A percentile compares a stretch with the other conserved stretches of the same genome.
Evolutionary conservation across 352 stramenopile genomes (phyloP).

Genomic region (Phytophthora hybrid): DNA sequence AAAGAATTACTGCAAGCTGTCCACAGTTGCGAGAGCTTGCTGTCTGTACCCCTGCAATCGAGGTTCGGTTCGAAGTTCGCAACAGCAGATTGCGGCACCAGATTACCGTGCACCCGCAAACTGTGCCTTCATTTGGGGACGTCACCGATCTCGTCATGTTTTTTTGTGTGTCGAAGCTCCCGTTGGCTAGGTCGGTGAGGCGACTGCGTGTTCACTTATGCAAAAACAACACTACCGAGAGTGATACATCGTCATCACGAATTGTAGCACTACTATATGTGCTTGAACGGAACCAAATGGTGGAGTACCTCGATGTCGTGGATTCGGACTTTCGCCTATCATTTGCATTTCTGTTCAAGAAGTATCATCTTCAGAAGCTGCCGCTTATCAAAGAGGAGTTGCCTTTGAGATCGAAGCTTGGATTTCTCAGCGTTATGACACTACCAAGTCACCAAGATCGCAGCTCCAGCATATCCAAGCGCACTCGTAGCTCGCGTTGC

Average conservation of each 20-base stretch:
- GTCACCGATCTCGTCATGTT: not conserved
- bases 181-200: not conserved
- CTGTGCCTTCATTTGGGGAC: not conserved
- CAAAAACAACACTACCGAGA: not conserved
- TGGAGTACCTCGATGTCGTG: not conserved
- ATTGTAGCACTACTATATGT: not conserved
- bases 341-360: not conserved
- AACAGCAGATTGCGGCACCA: not conserved
- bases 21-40: not conserved
- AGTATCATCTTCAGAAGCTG: not conserved
- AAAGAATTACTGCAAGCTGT: conserved; percentile 2
- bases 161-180: not conserved
- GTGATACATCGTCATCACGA: not conserved
- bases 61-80: conserved; percentile 4
- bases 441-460: not conserved
- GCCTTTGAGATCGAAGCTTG: not conserved
- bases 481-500: not conserved
- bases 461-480: not conserved
- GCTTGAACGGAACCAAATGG: not conserved
- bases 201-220: not conserved
- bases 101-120: not conserved
- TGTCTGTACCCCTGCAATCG: conserved; percentile 1
- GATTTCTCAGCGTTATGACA: not conserved
- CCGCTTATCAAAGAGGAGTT: not conserved
- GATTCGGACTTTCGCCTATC: not conserved